phyloP scores from a whole-genome alignment of 441 rosid species.

The Adansonia gregorii region DNA sequence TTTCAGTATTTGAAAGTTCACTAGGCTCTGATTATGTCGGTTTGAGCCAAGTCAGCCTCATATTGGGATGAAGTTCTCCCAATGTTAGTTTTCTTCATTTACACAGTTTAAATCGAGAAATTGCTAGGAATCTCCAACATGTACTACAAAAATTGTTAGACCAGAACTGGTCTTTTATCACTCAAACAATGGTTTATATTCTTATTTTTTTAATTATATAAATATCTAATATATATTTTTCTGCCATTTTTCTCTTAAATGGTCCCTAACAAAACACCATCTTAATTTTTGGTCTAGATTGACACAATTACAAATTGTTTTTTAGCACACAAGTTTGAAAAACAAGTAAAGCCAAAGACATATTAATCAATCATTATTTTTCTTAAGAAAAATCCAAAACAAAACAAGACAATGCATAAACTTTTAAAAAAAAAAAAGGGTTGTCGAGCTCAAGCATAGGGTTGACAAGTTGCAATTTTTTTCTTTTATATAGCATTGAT shows the following conservation, averaged over 20 bases:
- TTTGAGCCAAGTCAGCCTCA: no score
- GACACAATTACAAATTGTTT: neutral
- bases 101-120: no score
- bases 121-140: no score
- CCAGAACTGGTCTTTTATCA: neutral
- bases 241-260: neutral
- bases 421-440: neutral
- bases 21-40: no score
- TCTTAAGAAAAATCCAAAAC: slow-evolving; percentile 25
- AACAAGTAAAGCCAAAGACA: neutral
- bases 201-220: neutral
- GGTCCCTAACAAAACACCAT: neutral
- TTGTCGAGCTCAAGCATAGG: neutral
- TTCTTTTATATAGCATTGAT: neutral
- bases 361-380: neutral
- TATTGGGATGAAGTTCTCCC: no score
- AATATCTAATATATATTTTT: neutral
- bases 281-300: neutral
- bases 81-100: no score
- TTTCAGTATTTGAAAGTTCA: no score
- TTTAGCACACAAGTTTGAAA: neutral
- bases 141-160: neutral
- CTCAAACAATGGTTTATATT: neutral
- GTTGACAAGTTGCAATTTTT: slow-evolving; percentile 2
- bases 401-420: slow-evolving; percentile 15